Evolutionary conservation across 179 eudicot species (phyloP), one percentile per base, ranked within the genome.

Genomic region (Gypsophila paniculata): DNA sequence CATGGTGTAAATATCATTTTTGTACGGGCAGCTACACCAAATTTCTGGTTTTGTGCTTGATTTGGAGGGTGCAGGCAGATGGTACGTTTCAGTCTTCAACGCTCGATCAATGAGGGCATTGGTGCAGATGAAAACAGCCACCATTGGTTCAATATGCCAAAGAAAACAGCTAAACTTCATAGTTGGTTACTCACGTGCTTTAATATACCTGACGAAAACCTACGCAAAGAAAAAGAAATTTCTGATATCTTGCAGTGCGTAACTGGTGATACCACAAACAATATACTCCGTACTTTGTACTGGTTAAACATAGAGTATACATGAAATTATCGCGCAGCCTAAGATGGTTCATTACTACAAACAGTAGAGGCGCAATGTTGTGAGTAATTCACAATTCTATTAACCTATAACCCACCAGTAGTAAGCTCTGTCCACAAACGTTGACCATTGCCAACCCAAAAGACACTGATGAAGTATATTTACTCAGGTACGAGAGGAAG

Each of bases 191-290:
- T 64, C 69, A 51, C 15, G 48, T 54, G 34, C 15, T 65, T 48
- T 14, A 18, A 44, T 53, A 57, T 78, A 78, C 82, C 82, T 78
- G 82, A 65, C 18, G 69, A 10, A 65, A 70, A 49, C 75, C 82
- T 78, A 71, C 29, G 12, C 48, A 65, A 46, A 71, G 34, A 71
- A 59, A 64, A 44, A 67, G 39, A 67, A 42, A 51, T 17, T 26
- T 10, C 19, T 48, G 58, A 8, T 60, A 64, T 8, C 53, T 15
- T 29, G 21, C 21, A 38, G 73, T 14, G 29, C 46, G 46, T 42
- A 6, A 49, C 11, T 49, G 44, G 72, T 34, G 70, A 39, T 13
- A 48, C 25, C 38, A 51, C 1, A 68, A n/a, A 7, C 13, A 51
- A 32, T 26, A 6, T 51, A 68, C 71, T 68, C 29, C 3, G 18